phyloP scores from a whole-genome alignment of 2,329 filamentous ascomycete genomes.

The Verticillium alfalfae region DNA sequence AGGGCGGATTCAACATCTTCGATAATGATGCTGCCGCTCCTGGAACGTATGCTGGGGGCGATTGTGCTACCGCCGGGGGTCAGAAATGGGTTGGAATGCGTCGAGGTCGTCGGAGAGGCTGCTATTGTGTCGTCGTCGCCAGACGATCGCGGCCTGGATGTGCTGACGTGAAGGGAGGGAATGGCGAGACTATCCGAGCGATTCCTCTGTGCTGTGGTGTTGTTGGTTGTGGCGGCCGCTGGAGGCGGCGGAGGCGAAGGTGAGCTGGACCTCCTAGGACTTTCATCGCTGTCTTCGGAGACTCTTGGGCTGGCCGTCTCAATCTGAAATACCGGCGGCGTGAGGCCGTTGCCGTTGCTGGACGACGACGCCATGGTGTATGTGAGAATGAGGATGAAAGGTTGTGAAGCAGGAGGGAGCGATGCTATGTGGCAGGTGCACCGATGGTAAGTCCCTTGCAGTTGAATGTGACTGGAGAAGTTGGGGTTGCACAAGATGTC shows the following conservation, averaged over 20 bases:
- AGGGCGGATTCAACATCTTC: constrained; percentile 45
- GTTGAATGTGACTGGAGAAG: background rate
- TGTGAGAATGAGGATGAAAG: background rate
- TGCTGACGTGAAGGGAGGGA: constrained; percentile 1
- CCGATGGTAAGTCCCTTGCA: background rate
- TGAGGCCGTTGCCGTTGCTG: background rate
- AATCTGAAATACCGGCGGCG: background rate
- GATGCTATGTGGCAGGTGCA: background rate
- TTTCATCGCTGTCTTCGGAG: background rate
- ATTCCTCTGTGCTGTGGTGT: background rate
- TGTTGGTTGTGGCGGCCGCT: background rate
- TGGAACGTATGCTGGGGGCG: constrained; percentile 10
- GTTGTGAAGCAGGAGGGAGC: background rate
- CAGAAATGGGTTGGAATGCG: constrained; percentile 17
- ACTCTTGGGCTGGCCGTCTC: background rate
- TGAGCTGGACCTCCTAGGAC: background rate
- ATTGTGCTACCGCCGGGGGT: constrained; percentile 11
- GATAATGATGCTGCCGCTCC: constrained; percentile 5
- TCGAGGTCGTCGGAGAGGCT: constrained; percentile 9
- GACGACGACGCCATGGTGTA: background rate
- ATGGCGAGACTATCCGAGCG: constrained; percentile 1
- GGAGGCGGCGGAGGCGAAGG: background rate
- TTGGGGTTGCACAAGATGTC: background rate
- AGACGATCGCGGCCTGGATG: constrained; percentile 2
- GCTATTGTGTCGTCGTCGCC: constrained; percentile 10